Evolutionary conservation across 345 rosid species (phyloP).

Genomic region (Eutrema japonicum): DNA sequence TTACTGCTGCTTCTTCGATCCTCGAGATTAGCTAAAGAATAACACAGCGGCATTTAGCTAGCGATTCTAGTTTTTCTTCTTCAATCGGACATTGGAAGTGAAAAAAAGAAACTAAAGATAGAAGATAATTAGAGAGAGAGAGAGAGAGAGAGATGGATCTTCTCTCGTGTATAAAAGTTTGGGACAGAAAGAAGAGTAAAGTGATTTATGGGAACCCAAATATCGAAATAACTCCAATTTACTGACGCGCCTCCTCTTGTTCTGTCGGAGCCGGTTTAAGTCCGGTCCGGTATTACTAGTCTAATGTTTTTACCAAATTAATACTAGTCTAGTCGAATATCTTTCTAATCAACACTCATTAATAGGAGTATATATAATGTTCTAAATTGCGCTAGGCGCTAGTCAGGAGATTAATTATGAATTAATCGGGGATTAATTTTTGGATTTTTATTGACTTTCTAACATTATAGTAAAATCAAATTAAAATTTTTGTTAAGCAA

Average conservation of each 20-base stretch:
- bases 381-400: no score
- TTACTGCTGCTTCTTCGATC: conserved; percentile 31
- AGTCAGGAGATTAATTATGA: no score
- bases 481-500: no score
- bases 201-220: conserved; percentile 32
- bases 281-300: conserved; percentile 29
- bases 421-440: no score
- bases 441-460: no score
- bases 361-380: no score
- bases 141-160: conserved; percentile 32
- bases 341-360: no score
- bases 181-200: conserved; percentile 36
- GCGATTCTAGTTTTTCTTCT: conserved; percentile 17
- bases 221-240: conserved; percentile 36
- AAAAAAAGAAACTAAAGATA: background rate
- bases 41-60: conserved; percentile 13
- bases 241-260: conserved; percentile 40
- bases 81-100: conserved; percentile 24
- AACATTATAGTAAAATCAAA: no score
- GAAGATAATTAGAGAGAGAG: background rate
- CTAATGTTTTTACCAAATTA: conserved; percentile 2
- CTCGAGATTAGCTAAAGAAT: background rate
- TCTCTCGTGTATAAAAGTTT: conserved; percentile 32
- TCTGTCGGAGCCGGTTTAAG: conserved; percentile 38
- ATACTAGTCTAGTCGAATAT: no score